These are phyloP conservation scores for Auriscalpium vulgare DNA, from an alignment of 768 basidiomycete genomes.

Conservation along the genomic window DNA sequence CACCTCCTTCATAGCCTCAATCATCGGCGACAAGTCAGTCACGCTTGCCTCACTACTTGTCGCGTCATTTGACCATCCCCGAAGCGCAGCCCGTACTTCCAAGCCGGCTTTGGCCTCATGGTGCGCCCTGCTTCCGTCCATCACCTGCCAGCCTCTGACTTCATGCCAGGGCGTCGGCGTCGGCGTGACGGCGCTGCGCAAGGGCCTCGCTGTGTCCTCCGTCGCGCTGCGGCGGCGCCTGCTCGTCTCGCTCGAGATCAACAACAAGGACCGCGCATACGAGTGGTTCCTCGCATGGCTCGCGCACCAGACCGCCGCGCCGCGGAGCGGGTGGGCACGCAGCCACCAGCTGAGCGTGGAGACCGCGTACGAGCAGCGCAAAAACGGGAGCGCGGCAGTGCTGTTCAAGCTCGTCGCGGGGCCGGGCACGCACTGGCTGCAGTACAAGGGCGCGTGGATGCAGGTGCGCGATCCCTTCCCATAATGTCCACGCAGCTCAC, in stretches of 20 bases:
- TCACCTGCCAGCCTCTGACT: neutral
- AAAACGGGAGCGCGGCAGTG: conserved; percentile 86
- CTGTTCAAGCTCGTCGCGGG: conserved; percentile 93
- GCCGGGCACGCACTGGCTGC: conserved; percentile 89
- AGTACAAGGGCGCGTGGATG: conserved; percentile 90
- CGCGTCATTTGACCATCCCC: neutral
- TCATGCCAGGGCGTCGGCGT: conserved; percentile 77
- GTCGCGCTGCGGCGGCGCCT: conserved; percentile 79
- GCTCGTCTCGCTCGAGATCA: conserved; percentile 93
- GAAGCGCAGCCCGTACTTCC: conserved; percentile 85
- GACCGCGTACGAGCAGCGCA: conserved; percentile 80
- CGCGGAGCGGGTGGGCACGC: conserved; percentile 25
- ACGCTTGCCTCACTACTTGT: neutral
- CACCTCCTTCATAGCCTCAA: conserved; percentile 7
- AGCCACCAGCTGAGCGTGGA: conserved; percentile 95
- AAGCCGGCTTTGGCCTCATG: conserved; percentile 97
- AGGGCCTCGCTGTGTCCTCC: conserved; percentile 59
- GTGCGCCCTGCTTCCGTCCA: conserved; percentile 31
- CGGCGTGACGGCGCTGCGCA: conserved; percentile 66
- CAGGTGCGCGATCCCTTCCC: conserved; percentile 46
- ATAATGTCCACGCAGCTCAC: neutral
- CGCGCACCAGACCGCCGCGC: conserved; percentile 55
- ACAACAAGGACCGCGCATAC: conserved; percentile 90
- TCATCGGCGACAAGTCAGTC: conserved; percentile 64
- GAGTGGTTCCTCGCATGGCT: conserved; percentile 98